Evolutionary conservation across 306 rosid genomes (phyloP).

Genomic region (Aeschynomene evenia): DNA sequence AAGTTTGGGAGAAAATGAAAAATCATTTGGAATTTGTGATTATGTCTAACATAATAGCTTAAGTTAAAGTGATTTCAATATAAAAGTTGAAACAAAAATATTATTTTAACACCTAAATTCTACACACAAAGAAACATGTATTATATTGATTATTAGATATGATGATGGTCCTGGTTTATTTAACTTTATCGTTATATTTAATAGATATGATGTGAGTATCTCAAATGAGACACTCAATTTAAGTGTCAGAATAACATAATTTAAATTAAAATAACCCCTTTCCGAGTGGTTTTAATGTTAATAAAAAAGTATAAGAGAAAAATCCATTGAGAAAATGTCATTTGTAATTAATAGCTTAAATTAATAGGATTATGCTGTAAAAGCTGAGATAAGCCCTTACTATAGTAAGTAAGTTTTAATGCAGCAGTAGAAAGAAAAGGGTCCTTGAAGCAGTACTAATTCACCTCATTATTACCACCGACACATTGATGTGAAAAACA

Average conservation of each 20-base stretch:
- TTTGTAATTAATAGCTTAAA: no score
- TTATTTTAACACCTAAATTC: no score
- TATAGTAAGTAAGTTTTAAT: background rate
- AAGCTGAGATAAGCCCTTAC: background rate
- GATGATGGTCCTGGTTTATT: no score
- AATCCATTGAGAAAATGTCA: background rate
- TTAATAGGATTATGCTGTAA: no score
- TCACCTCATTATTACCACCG: conserved; percentile 17
- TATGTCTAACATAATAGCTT: background rate
- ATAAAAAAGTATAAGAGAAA: background rate
- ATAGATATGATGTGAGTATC: no score
- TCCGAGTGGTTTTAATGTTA: background rate
- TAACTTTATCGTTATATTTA: no score
- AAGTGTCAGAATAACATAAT: no score
- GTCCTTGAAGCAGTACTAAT: background rate
- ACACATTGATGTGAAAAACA: conserved; percentile 27
- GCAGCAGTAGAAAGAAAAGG: background rate
- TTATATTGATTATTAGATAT: no score
- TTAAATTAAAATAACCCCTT: no score
- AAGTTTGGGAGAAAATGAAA: background rate
- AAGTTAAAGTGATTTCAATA: background rate
- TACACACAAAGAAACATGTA: no score
- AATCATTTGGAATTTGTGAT: background rate
- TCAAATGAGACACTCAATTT: no score
- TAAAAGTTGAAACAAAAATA: background rate